These are phyloP conservation scores for Gonapodya prolifera DNA, from an alignment of 192 early-diverging fungal species.

Conservation along the genomic window DNA sequence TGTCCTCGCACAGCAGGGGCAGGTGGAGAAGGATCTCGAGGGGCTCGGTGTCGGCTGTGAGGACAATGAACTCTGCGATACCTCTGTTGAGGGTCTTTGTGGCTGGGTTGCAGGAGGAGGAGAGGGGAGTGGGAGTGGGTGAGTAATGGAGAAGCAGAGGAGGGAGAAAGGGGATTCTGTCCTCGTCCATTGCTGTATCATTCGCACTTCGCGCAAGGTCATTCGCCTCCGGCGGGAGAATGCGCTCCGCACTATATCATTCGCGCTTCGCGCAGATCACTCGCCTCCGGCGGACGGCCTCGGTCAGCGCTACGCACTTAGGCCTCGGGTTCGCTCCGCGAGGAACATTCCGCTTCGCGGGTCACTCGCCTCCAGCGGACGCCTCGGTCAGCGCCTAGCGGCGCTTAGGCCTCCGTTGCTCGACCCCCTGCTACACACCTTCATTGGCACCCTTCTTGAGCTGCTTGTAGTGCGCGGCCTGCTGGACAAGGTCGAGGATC, in stretches of 20 bases:
- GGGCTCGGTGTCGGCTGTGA: conserved; percentile 97
- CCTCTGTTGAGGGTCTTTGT: conserved; percentile 99
- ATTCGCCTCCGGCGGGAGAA: not conserved
- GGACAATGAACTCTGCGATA: conserved; percentile 96
- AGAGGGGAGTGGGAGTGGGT: not conserved
- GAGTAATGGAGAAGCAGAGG: not conserved
- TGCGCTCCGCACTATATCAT: too few species aligned
- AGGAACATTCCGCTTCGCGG: not conserved
- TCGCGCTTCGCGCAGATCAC: too few species aligned
- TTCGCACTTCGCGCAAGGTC: not conserved
- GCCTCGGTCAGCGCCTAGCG: not conserved
- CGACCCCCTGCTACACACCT: conserved; percentile 18
- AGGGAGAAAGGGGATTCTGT: too few species aligned
- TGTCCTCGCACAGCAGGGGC: conserved; percentile 97
- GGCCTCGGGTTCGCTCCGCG: not conserved
- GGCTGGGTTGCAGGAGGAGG: conserved; percentile 23
- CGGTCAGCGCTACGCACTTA: too few species aligned
- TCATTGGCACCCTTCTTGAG: conserved; percentile 99
- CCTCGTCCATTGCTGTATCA: not conserved
- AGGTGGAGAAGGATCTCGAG: conserved; percentile 96
- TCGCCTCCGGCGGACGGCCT: too few species aligned
- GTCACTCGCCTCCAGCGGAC: not conserved
- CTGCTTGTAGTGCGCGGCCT: conserved; percentile 99
- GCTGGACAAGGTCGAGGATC: conserved; percentile 95
- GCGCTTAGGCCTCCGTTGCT: too few species aligned